Conservation (phyloP, 2,329 filamentous ascomycete species). For the Fusarium sp. region DNA sequence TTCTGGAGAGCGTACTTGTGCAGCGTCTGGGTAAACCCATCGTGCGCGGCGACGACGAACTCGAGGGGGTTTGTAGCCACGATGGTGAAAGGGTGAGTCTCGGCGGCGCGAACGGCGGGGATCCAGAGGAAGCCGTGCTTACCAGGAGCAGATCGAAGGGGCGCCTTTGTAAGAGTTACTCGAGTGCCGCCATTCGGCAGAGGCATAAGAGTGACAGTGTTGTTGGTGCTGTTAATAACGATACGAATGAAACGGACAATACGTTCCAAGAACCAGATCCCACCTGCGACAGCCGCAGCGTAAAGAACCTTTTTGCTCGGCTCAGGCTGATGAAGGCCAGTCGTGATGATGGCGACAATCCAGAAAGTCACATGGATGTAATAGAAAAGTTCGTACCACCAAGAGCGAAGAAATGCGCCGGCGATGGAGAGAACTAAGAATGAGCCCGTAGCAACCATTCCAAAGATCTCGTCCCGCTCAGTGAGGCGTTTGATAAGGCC, state of each 20-base stretch:
- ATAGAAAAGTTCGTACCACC: slow-evolving; percentile 69
- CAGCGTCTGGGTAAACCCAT: slow-evolving; percentile 69
- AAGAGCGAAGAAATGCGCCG: slow-evolving; percentile 56
- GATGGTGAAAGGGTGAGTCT: slow-evolving; percentile 75
- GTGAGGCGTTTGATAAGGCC: slow-evolving; percentile 49
- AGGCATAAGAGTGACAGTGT: slow-evolving; percentile 63
- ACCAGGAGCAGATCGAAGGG: slow-evolving; percentile 60
- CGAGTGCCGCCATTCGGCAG: slow-evolving; percentile 66
- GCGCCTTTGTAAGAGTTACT: slow-evolving; percentile 64
- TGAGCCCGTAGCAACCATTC: slow-evolving; percentile 60
- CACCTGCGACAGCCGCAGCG: slow-evolving; percentile 55
- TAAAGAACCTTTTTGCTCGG: slow-evolving; percentile 56
- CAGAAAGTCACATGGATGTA: slow-evolving; percentile 63
- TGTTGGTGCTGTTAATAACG: slow-evolving; percentile 59
- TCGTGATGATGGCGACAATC: slow-evolving; percentile 59
- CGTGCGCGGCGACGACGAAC: slow-evolving; percentile 68
- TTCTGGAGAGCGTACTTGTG: slow-evolving; percentile 62
- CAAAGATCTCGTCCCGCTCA: slow-evolving; percentile 56
- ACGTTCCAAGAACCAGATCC: slow-evolving; percentile 65
- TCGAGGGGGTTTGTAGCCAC: slow-evolving; percentile 64
- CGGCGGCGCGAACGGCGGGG: slow-evolving; percentile 64
- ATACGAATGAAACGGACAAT: slow-evolving; percentile 59
- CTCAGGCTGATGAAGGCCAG: slow-evolving; percentile 64
- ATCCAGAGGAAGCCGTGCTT: slow-evolving; percentile 75
- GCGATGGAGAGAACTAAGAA: slow-evolving; percentile 59